Percentiles rank a stretch among this genome's conserved stretches.
These are phyloP conservation scores for Dendrobium huoshanense DNA, from an alignment of 106 monocot genomes.

Conservation along the genomic window DNA sequence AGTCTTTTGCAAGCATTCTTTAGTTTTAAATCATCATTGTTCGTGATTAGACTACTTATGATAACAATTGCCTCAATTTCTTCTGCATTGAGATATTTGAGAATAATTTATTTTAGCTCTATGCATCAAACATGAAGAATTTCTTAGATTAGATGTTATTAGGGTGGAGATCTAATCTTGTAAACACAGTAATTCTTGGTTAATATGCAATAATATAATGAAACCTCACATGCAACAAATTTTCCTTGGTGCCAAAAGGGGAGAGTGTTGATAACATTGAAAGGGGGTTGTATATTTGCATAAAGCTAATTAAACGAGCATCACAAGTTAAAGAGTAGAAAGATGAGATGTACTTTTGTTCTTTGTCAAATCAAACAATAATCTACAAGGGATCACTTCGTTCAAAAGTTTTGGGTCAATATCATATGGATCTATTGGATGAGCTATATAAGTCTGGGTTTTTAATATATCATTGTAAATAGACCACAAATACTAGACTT, in stretches of 20 bases:
- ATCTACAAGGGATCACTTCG: conserved; percentile 99
- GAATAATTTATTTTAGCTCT: conserved; percentile 11
- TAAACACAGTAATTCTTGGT: conserved; percentile 69
- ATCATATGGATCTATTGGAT: conserved; percentile 79
- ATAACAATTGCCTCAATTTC: not conserved
- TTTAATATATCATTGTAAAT: conserved; percentile 93
- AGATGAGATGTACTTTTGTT: conserved; percentile 88
- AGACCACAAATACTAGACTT: conserved; percentile 96
- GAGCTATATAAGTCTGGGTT: conserved; percentile 67
- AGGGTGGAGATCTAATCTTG: conserved; percentile 91
- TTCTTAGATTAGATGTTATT: conserved; percentile 76
- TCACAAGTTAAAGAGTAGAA: conserved; percentile 52
- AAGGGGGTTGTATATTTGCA: conserved; percentile 85
- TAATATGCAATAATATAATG: conserved; percentile 67
- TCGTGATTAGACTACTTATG: too few species aligned
- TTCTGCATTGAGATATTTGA: not conserved
- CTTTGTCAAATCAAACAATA: conserved; percentile 82
- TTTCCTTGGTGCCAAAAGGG: conserved; percentile 75
- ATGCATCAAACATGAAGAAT: conserved; percentile 55
- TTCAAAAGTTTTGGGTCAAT: conserved; percentile 74
- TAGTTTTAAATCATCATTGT: too few species aligned
- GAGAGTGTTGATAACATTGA: conserved; percentile 81
- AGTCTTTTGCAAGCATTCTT: too few species aligned
- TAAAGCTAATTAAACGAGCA: conserved; percentile 74
- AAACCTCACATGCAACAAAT: conserved; percentile 87